phyloP scores from a whole-genome alignment of 2,329 filamentous ascomycete genomes.

The Dryadomyces quercivorus region DNA sequence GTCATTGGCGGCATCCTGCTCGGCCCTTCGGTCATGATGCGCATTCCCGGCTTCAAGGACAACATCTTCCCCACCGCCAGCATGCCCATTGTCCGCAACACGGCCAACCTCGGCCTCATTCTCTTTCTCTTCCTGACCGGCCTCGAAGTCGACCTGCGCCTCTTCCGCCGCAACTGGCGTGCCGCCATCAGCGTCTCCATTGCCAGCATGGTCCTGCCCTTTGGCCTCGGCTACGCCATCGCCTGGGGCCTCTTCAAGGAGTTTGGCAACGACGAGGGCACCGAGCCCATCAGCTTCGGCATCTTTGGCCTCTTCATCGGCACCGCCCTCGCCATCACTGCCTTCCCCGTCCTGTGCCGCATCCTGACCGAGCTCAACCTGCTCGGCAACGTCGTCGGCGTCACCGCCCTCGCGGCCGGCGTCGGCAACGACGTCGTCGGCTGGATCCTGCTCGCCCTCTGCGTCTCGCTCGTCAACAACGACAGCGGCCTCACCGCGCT shows the following conservation, averaged over 20 bases:
- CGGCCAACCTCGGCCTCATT: slow-evolving; percentile 73
- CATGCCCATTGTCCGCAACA: slow-evolving; percentile 62
- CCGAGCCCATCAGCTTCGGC: slow-evolving; percentile 33
- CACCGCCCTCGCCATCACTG: slow-evolving; percentile 87
- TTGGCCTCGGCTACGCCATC: slow-evolving; percentile 68
- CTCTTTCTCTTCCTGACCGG: slow-evolving; percentile 83
- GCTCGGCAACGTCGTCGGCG: slow-evolving; percentile 68
- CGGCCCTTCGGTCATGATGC: slow-evolving; percentile 78
- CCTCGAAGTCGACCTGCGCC: slow-evolving; percentile 71
- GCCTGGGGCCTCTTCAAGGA: slow-evolving; percentile 70
- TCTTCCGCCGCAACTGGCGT: slow-evolving; percentile 69
- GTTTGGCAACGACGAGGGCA: slow-evolving; percentile 39
- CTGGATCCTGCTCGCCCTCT: slow-evolving; percentile 87
- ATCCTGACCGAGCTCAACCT: slow-evolving; percentile 87
- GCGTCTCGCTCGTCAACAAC: slow-evolving; percentile 86
- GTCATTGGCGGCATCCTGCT: slow-evolving; percentile 70
- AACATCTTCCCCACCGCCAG: slow-evolving; percentile 67
- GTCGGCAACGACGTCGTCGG: slow-evolving; percentile 87
- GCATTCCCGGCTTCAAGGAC: slow-evolving; percentile 64
- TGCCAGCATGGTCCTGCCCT: slow-evolving; percentile 70
- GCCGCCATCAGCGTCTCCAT: slow-evolving; percentile 66
- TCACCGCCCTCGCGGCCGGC: slow-evolving; percentile 80
- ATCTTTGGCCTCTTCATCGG: slow-evolving; percentile 66
- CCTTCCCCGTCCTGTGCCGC: slow-evolving; percentile 81
- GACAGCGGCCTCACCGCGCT: slow-evolving; percentile 70